A percentile compares a stretch with the other conserved stretches of the same genome.
Evolutionary conservation across 176 grass and related monocot genomes (phyloP).

Genomic region (Thalia dealbata): DNA sequence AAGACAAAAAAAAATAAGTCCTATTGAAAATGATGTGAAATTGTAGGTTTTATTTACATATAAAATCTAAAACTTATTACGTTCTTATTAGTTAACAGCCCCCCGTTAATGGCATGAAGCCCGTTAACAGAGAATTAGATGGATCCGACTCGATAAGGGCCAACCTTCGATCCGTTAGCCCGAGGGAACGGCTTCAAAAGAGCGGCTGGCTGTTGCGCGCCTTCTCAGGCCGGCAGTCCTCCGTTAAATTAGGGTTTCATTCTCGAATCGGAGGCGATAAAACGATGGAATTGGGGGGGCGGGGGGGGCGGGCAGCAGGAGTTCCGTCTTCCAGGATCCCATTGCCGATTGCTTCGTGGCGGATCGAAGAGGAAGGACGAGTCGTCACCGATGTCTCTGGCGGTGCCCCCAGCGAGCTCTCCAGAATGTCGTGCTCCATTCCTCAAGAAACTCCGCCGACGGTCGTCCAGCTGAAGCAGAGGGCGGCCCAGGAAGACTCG

Average conservation of each 20-base stretch:
- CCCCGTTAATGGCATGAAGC: no score
- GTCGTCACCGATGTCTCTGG: background rate
- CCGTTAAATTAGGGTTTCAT: background rate
- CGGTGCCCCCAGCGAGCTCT: background rate
- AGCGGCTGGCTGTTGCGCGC: background rate
- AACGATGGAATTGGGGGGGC: background rate
- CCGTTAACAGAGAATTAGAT: no score
- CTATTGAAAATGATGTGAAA: no score
- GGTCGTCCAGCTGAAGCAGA: background rate
- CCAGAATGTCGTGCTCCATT: background rate
- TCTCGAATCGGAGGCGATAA: background rate
- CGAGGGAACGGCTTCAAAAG: background rate
- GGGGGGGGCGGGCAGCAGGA: no score
- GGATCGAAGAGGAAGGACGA: background rate
- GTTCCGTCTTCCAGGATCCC: background rate
- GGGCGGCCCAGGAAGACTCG: conserved; percentile 4
- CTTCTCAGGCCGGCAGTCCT: background rate
- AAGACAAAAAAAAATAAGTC: no score
- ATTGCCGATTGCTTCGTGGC: background rate
- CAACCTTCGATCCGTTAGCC: background rate
- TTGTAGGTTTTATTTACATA: no score
- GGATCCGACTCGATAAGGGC: background rate
- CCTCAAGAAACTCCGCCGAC: background rate
- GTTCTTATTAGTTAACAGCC: no score
- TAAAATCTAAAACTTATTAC: no score